Percentiles rank a stretch among this genome's conserved stretches.
These are phyloP conservation scores for Athelia sp. DNA, from an alignment of 1,284 basidiomycete species.

Conservation along the genomic window DNA sequence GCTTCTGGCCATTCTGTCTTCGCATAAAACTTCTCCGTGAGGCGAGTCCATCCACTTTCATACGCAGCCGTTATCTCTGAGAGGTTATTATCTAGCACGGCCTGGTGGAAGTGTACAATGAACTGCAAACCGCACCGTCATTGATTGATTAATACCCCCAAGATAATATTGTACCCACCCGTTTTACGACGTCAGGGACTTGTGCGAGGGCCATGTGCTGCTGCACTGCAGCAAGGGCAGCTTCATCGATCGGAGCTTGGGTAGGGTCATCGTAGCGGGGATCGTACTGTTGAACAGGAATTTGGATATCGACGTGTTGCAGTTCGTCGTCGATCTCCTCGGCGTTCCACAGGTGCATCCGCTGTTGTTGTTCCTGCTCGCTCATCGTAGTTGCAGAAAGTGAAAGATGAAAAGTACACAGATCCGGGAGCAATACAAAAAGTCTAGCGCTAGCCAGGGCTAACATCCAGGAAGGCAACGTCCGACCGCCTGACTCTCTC, in stretches of 20 bases:
- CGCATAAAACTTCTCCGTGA: constrained; percentile 93
- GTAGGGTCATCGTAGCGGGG: constrained; percentile 18
- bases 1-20: constrained; percentile 98
- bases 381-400: not conserved
- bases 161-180: constrained; percentile 40
- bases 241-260: constrained; percentile 62
- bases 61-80: constrained; percentile 88
- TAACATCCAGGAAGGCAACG: too few relatives aligned
- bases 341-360: constrained; percentile 62
- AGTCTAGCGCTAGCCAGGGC: too few relatives aligned
- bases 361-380: constrained; percentile 42
- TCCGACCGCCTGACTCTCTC: too few relatives aligned
- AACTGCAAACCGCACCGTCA: constrained; percentile 47
- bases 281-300: constrained; percentile 67
- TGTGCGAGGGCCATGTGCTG: constrained; percentile 77
- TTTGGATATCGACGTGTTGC: constrained; percentile 66
- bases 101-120: constrained; percentile 88
- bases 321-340: constrained; percentile 72
- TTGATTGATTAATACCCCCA: not conserved
- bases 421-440: not conserved
- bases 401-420: not conserved
- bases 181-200: constrained; percentile 78
- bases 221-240: constrained; percentile 63
- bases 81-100: constrained; percentile 82
- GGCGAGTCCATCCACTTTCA: constrained; percentile 94